Conservation (phyloP, 768 basidiomycete genomes). For the Mrakia frigida region DNA sequence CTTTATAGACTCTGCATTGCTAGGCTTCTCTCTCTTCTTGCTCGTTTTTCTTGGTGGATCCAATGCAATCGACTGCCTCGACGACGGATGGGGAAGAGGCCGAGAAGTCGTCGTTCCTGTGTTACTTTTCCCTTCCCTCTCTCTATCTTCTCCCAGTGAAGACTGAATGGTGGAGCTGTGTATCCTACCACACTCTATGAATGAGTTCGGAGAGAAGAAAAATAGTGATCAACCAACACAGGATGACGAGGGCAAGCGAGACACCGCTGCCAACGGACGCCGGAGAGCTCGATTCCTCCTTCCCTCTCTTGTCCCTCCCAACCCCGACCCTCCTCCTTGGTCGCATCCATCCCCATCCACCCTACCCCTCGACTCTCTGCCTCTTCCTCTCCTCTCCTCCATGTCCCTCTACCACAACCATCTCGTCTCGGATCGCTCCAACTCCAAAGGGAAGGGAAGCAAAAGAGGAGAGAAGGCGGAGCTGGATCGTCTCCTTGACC, state of each 20-base stretch:
- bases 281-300: background rate
- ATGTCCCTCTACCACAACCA: slow-evolving; percentile 19
- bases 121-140: background rate
- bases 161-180: no score
- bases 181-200: no score
- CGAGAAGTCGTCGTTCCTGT: background rate
- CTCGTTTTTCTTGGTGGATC: no score
- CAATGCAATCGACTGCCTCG: no score
- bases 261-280: no score
- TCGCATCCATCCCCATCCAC: background rate
- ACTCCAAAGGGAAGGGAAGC: background rate
- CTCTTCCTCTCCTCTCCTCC: background rate
- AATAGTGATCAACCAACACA: no score
- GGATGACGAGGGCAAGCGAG: no score
- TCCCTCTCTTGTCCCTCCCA: background rate
- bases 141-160: background rate
- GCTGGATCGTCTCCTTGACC: slow-evolving; percentile 24
- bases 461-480: slow-evolving; percentile 6
- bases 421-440: background rate
- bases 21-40: no score
- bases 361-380: background rate
- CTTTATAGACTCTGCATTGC: no score
- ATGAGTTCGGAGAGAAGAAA: no score
- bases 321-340: background rate
- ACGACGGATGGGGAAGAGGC: no score